Conservation (phyloP, 495 filamentous ascomycete species). For the Penicillium mononematosum region DNA sequence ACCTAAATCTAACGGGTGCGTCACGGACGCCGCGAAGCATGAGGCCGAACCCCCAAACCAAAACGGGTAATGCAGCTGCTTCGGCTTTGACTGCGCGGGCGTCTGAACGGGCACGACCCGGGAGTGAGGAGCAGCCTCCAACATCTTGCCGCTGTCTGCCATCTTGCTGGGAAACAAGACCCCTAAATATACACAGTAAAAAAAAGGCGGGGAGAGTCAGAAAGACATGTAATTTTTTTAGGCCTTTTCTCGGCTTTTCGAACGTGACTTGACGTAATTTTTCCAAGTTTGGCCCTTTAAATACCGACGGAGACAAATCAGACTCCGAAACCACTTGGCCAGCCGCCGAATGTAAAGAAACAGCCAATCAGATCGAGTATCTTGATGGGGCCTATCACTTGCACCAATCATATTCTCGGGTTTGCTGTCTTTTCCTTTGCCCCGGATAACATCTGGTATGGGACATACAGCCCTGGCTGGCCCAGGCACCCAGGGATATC, state of each 20-base stretch:
- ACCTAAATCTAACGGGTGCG: conserved; percentile 81
- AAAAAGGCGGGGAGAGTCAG: conserved; percentile 12
- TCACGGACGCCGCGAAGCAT: conserved; percentile 84
- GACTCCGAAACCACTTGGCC: conserved; percentile 36
- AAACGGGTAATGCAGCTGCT: conserved; percentile 70
- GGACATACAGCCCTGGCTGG: conserved; percentile 11
- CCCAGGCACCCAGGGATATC: background rate
- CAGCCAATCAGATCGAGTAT: conserved; percentile 17
- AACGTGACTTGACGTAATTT: conserved; percentile 29
- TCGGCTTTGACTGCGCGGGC: conserved; percentile 26
- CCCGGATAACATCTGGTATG: conserved; percentile 19
- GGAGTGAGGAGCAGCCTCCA: conserved; percentile 31
- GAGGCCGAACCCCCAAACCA: conserved; percentile 95
- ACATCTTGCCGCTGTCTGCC: conserved; percentile 41
- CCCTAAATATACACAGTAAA: conserved; percentile 12
- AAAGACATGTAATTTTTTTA: conserved; percentile 3
- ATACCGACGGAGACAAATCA: conserved; percentile 42
- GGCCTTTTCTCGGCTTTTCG: conserved; percentile 20
- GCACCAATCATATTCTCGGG: conserved; percentile 44
- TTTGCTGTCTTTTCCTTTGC: conserved; percentile 13
- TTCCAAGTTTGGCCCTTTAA: conserved; percentile 15
- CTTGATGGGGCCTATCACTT: background rate
- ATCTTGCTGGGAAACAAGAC: conserved; percentile 36
- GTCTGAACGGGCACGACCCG: conserved; percentile 28
- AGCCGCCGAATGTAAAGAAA: conserved; percentile 3